phyloP scores from a whole-genome alignment of 139 green algal species.

The Chlamydomonas schloesseri region DNA sequence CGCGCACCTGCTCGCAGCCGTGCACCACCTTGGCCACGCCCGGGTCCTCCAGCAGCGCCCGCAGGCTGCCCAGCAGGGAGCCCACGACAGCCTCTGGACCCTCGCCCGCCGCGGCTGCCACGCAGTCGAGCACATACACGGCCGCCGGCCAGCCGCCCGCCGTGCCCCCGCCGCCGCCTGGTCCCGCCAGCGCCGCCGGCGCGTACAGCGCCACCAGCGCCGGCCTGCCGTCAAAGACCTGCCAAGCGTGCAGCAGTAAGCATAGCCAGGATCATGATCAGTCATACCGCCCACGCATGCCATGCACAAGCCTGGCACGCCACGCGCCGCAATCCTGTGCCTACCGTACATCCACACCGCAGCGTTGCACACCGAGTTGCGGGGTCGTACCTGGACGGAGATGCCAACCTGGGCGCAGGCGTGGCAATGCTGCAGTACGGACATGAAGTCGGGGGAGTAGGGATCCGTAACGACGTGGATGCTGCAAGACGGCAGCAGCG shows the following conservation, averaged over 20 bases:
- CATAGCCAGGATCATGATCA: too few species aligned
- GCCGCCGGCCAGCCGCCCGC: neutral
- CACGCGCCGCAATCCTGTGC: too few species aligned
- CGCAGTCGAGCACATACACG: constrained; percentile 27
- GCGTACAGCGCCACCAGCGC: constrained; percentile 36
- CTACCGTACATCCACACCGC: too few species aligned
- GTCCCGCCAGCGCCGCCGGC: neutral
- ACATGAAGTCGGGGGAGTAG: constrained; percentile 18
- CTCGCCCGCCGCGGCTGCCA: neutral
- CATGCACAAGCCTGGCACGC: too few species aligned
- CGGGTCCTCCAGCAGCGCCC: constrained; percentile 23
- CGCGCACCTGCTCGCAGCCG: constrained; percentile 31
- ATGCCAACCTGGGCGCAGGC: constrained; percentile 21
- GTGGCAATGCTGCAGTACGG: constrained; percentile 31
- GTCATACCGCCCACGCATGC: too few species aligned
- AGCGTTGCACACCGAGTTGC: too few species aligned
- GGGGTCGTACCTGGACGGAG: neutral
- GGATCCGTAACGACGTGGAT: constrained; percentile 12
- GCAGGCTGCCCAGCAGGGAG: constrained; percentile 3
- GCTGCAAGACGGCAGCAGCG: neutral
- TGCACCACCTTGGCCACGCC: constrained; percentile 37
- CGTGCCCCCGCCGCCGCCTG: neutral
- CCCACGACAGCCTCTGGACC: constrained; percentile 4
- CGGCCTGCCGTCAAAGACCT: neutral
- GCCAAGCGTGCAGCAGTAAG: neutral